Percentiles rank a stretch among this genome's conserved stretches.
These are phyloP conservation scores for Modicella reniformis DNA, from an alignment of 371 early-diverging fungal species.

Conservation along the genomic window DNA sequence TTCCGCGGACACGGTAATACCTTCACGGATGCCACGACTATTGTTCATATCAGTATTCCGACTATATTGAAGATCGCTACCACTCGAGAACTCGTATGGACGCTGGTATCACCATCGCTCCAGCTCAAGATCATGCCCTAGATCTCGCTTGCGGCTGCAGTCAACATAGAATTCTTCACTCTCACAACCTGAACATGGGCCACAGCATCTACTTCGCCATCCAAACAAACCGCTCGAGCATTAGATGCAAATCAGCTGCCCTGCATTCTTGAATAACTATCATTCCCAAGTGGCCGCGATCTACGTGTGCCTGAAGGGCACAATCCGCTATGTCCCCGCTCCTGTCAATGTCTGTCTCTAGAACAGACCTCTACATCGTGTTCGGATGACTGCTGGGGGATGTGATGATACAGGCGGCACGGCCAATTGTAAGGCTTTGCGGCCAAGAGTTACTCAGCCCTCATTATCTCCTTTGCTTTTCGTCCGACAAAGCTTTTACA, in stretches of 20 bases:
- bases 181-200: too few relatives aligned
- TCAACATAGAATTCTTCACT: not conserved
- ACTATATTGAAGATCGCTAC: not conserved
- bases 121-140: slow-evolving; percentile 1
- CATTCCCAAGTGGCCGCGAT: slow-evolving; percentile 31
- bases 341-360: slow-evolving; percentile 2
- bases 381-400: too few relatives aligned
- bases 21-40: slow-evolving; percentile 9
- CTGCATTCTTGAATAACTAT: slow-evolving; percentile 18
- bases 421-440: slow-evolving; percentile 19
- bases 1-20: not conserved
- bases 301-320: slow-evolving; percentile 25
- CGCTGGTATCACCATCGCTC: not conserved
- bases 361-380: too few relatives aligned
- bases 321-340: slow-evolving; percentile 37
- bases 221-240: not conserved
- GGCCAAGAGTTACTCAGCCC: slow-evolving; percentile 21
- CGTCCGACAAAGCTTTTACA: slow-evolving; percentile 11
- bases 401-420: too few relatives aligned
- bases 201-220: not conserved
- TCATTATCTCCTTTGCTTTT: slow-evolving; percentile 27
- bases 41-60: slow-evolving; percentile 1
- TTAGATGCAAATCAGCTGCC: not conserved
- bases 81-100: not conserved
- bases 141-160: not conserved